Evolutionary conservation across 768 basidiomycete species (phyloP).

Genomic region (Pleurotus eryngii): DNA sequence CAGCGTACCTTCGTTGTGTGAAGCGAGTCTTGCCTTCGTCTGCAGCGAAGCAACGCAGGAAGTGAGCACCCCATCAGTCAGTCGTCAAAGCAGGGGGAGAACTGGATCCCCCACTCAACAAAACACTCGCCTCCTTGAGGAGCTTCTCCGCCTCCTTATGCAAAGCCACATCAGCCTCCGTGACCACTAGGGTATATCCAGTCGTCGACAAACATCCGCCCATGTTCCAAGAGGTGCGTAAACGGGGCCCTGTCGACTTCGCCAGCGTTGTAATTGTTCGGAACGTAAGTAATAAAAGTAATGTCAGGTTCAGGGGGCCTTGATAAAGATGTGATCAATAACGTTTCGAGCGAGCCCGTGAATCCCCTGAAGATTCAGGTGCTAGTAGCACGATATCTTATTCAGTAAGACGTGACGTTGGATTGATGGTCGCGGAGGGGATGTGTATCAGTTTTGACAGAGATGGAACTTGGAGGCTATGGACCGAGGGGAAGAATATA

Average conservation of each 20-base stretch:
- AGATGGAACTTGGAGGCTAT: neutral
- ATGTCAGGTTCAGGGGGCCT: neutral
- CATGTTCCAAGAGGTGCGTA: conserved; percentile 38
- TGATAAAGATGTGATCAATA: neutral
- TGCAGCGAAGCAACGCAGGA: conserved; percentile 23
- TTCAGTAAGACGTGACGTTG: conserved; percentile 5
- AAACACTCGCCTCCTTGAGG: conserved; percentile 63
- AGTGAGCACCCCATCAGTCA: neutral
- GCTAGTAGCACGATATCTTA: neutral
- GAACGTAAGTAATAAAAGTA: neutral
- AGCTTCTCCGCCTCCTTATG: conserved; percentile 75
- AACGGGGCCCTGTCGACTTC: neutral
- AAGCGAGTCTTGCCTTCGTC: conserved; percentile 70
- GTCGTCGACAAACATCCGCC: conserved; percentile 77
- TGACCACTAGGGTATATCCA: conserved; percentile 46
- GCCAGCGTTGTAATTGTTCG: conserved; percentile 2
- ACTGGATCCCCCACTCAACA: neutral
- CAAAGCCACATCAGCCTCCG: conserved; percentile 63
- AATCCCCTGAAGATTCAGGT: neutral
- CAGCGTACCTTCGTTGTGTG: conserved; percentile 70
- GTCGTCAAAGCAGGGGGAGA: neutral
- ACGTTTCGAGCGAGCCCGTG: neutral
- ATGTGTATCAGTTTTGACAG: neutral
- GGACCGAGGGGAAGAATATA: neutral
- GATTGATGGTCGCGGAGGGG: conserved; percentile 4